These are phyloP conservation scores for Lagenaria siceraria DNA, from an alignment of 306 rosid genomes.

Conservation along the genomic window DNA sequence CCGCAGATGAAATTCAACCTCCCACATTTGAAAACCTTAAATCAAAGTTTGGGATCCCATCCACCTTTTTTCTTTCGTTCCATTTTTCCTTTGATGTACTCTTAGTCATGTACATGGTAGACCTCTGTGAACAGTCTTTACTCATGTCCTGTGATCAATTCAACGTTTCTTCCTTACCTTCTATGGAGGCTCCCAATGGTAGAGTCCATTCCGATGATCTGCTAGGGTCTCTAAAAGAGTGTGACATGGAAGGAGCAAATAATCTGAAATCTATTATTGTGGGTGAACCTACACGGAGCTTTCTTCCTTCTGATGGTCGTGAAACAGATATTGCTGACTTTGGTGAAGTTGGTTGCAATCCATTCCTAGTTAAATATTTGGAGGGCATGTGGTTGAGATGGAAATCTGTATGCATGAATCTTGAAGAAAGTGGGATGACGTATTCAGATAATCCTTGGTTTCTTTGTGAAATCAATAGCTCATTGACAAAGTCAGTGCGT, in stretches of 20 bases:
- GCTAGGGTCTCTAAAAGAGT: conserved; percentile 24
- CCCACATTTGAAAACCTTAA: conserved; percentile 35
- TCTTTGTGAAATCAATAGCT: conserved; percentile 44
- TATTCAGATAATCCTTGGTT: conserved; percentile 60
- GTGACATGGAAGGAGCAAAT: conserved; percentile 17
- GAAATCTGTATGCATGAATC: conserved; percentile 34
- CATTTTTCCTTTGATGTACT: conserved; percentile 35
- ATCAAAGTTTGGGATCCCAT: conserved; percentile 38
- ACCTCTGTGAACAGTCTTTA: conserved; percentile 46
- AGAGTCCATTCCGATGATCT: conserved; percentile 18
- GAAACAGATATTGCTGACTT: conserved; percentile 1
- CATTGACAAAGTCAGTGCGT: conserved; percentile 28
- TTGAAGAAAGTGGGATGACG: conserved; percentile 33
- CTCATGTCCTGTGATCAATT: conserved; percentile 62
- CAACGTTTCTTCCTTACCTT: conserved; percentile 39
- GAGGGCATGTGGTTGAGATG: conserved; percentile 45
- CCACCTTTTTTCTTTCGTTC: conserved; percentile 29
- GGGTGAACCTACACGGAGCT: conserved; percentile 51
- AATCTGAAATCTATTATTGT: conserved; percentile 41
- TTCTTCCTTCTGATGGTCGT: conserved; percentile 31
- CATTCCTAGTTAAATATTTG: conserved; percentile 29
- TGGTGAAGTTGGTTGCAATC: conserved; percentile 31
- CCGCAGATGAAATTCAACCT: conserved; percentile 30
- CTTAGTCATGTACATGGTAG: conserved; percentile 29
- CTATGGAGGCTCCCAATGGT: conserved; percentile 13